phyloP scores from a whole-genome alignment of 306 rosid species.

The Rosa lucieae region DNA sequence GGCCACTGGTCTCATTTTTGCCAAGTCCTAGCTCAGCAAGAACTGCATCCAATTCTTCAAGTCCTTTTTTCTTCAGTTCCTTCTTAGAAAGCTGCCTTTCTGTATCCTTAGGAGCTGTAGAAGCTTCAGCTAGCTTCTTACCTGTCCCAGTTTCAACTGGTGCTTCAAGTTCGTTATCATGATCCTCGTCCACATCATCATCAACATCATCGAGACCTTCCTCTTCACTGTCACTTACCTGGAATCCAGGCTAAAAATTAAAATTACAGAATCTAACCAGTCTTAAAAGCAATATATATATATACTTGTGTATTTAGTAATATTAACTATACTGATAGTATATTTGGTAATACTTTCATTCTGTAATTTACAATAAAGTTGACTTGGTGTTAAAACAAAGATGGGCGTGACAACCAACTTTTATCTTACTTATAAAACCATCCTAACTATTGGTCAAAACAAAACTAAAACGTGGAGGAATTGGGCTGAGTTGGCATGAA shows the following conservation, averaged over 20 bases:
- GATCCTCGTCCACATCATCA: slow-evolving; percentile 60
- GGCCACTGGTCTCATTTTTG: slow-evolving; percentile 41
- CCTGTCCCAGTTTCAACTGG: slow-evolving; percentile 41
- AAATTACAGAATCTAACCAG: slow-evolving; percentile 11
- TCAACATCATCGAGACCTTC: slow-evolving; percentile 58
- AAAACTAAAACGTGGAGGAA: not conserved
- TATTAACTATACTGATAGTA: not conserved
- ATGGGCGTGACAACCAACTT: not conserved
- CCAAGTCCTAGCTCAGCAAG: slow-evolving; percentile 68
- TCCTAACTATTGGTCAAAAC: not conserved
- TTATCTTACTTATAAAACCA: not conserved
- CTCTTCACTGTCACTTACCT: slow-evolving; percentile 68
- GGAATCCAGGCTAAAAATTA: slow-evolving; percentile 20
- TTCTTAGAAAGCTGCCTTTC: slow-evolving; percentile 84
- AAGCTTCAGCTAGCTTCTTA: slow-evolving; percentile 38
- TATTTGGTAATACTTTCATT: not conserved
- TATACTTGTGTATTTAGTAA: not conserved
- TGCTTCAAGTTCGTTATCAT: slow-evolving; percentile 42
- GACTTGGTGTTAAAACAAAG: not conserved
- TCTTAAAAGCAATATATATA: not conserved
- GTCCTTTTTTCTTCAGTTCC: slow-evolving; percentile 79
- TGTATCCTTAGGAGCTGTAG: slow-evolving; percentile 52
- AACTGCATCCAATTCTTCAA: slow-evolving; percentile 77
- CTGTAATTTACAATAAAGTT: not conserved
- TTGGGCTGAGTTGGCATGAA: not conserved